Conservation (phyloP, 1,284 basidiomycete genomes). For the Limonomyces culmigenus region DNA sequence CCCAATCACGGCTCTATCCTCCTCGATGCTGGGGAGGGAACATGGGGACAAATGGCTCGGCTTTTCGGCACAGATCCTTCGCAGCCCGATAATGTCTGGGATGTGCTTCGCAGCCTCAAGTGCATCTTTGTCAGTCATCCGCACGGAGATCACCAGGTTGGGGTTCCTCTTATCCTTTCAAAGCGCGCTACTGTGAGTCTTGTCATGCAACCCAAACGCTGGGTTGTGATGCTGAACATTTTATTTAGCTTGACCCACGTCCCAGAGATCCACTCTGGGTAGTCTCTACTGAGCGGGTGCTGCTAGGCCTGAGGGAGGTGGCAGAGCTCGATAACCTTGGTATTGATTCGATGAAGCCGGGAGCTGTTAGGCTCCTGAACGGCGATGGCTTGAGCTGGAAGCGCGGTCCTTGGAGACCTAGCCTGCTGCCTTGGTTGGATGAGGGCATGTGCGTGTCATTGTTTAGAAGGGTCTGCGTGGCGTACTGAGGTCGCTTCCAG, state of each 20-base stretch:
- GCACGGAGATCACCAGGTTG: constrained; percentile 89
- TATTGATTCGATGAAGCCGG: constrained; percentile 15
- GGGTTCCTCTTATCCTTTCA: constrained; percentile 57
- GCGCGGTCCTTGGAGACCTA: neutral
- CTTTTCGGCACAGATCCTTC: constrained; percentile 48
- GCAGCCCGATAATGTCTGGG: constrained; percentile 25
- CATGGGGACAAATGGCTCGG: constrained; percentile 76
- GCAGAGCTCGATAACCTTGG: constrained; percentile 53
- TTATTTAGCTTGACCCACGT: constrained; percentile 35
- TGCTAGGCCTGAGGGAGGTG: constrained; percentile 50
- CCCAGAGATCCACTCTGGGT: constrained; percentile 52
- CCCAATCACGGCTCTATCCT: constrained; percentile 56
- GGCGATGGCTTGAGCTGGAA: neutral
- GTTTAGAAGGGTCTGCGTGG: neutral
- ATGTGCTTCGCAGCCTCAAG: constrained; percentile 55
- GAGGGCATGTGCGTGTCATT: neutral
- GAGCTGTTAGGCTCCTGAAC: neutral
- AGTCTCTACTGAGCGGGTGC: constrained; percentile 36
- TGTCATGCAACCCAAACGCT: neutral
- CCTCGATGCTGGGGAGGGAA: constrained; percentile 87
- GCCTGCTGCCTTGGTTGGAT: neutral
- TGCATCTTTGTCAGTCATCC: constrained; percentile 83
- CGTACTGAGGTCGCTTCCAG: constrained; percentile 12
- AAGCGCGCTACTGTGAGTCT: constrained; percentile 52
- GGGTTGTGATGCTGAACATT: neutral